Base-by-base conservation (phyloP, 2,329 filamentous ascomycete species). In the Colletotrichum tofieldiae region DNA sequence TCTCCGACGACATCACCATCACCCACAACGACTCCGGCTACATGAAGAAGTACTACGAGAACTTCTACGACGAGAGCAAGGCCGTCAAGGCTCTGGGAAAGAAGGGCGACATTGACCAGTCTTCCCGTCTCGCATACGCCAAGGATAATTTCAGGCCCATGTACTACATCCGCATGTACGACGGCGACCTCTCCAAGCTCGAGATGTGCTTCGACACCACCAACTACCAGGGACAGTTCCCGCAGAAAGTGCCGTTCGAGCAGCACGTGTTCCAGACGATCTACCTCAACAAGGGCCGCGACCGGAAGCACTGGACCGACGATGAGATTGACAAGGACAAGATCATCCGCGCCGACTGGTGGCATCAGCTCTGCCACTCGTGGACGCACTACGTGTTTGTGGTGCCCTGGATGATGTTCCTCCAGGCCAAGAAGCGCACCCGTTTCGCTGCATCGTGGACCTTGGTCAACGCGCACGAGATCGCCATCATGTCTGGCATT, bases 151-250 rank as follows among this genome's bases (percentile, higher is more conserved):
- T 88, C 82, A 84, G 86, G 65, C 88, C 89, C 62, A 91, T 91
- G 89, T 91, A 91, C 81, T 86, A 88, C 76, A 91, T 89, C 79
- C 89, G 90, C 71, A 86, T 84, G 76, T 91, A 91, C 78, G 80
- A 82, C 0, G 73, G 84, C 35, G 88, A 90, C 76, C 82, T 82
- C 5, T 86, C 83, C 11, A 90, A 89, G 78, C 85, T 91, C 2
- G 89, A 91, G 78, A 90, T 91, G 89, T 90, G 88, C 76, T 93
- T 93, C 79, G 91, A 93, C 79, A 91, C 90, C 79, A 91, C 90
- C 8, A 92, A 93, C 78, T 93, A 93, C 80, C 92, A 93, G 77
- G 86, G 89, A 39, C 92, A 93, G 77, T 93, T 93, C 77, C 88
- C 89, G 0, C 81, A 79, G 41, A 74, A 76, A 26, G 81, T 82